phyloP scores from a whole-genome alignment of 129 eudicot species.

The Flaveria trinervia region DNA sequence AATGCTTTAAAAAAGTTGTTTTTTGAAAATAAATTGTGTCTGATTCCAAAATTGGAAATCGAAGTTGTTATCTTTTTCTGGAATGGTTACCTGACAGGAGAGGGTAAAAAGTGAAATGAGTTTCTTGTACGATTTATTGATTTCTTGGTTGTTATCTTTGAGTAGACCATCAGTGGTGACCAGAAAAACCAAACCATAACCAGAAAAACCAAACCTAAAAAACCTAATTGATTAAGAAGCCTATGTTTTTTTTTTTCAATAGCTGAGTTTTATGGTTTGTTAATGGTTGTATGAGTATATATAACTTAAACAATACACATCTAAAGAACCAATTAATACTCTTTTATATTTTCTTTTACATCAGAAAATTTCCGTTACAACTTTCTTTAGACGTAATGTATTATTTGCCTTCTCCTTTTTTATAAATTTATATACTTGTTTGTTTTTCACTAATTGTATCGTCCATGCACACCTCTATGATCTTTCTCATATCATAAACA shows the following conservation, averaged over 20 bases:
- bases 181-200: neutral
- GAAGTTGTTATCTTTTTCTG: conserved; percentile 9
- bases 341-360: neutral
- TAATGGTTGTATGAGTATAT: neutral
- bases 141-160: conserved; percentile 20
- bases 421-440: neutral
- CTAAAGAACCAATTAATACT: neutral
- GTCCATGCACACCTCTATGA: neutral
- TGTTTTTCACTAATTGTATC: neutral
- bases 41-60: neutral
- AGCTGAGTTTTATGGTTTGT: neutral
- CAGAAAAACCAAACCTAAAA: neutral
- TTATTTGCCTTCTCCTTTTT: too few relatives aligned
- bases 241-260: neutral
- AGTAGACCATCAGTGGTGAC: neutral
- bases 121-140: conserved; percentile 20
- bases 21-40: neutral
- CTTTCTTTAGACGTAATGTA: neutral
- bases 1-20: neutral
- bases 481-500: conserved; percentile 17
- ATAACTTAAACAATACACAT: neutral
- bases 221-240: neutral
- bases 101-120: conserved; percentile 22
- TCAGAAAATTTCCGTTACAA: neutral
- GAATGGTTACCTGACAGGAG: neutral